Evolutionary conservation across 2,329 filamentous ascomycete species (phyloP).

Genomic region (Fusarium succisae): DNA sequence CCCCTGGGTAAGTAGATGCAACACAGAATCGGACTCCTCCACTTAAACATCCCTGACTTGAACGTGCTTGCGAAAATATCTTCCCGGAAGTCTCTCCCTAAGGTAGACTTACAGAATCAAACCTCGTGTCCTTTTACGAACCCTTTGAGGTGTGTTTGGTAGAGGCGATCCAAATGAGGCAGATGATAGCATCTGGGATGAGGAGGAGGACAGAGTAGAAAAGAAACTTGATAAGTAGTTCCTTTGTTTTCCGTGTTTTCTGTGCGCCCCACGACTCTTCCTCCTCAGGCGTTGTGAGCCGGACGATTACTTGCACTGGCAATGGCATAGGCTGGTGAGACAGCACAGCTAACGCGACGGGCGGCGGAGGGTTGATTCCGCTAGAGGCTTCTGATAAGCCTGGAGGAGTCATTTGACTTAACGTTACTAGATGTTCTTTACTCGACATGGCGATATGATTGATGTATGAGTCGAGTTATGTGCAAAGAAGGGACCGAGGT

Average conservation of each 20-base stretch:
- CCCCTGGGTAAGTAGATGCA: neutral
- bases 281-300: neutral
- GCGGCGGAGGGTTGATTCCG: neutral
- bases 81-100: neutral
- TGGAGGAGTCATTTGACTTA: neutral
- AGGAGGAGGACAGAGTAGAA: fast-evolving
- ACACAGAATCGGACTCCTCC: neutral
- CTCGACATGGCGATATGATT: neutral
- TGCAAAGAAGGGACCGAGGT: neutral
- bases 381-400: neutral
- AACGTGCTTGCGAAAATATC: neutral
- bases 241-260: no score
- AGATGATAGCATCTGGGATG: no score
- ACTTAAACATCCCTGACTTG: no score
- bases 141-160: neutral
- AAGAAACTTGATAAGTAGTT: no score
- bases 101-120: neutral
- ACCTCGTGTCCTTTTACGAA: no score
- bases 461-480: neutral
- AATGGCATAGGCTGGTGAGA: neutral
- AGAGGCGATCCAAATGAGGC: no score
- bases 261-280: no score
- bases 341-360: neutral
- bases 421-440: neutral
- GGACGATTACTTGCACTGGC: no score